A percentile compares a stretch with the other conserved stretches of the same genome.
Evolutionary conservation across 495 filamentous ascomycete genomes (phyloP).

Genomic region (Neurospora sp.): DNA sequence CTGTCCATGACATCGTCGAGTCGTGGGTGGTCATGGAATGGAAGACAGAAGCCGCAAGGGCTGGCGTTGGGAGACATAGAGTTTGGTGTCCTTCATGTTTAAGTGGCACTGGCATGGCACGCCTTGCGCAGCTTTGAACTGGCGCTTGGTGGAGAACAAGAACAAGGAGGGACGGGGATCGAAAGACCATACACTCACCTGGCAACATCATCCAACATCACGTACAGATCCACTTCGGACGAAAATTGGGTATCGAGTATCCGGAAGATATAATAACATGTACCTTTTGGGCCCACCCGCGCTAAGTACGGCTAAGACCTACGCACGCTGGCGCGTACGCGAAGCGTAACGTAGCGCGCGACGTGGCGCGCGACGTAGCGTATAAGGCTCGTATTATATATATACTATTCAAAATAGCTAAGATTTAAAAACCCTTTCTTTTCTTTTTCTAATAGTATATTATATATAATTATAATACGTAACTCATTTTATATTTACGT

Average conservation of each 20-base stretch:
- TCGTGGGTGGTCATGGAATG: background rate
- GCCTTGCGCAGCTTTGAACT: background rate
- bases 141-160: background rate
- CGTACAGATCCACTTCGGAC: background rate
- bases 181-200: background rate
- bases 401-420: no score
- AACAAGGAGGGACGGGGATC: background rate
- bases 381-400: no score
- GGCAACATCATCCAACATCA: background rate
- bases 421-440: no score
- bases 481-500: no score
- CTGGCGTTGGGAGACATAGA: background rate
- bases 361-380: no score
- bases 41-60: background rate
- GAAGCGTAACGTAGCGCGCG: no score
- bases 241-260: background rate
- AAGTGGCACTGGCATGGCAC: background rate
- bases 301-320: no score
- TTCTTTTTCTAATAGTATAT: no score
- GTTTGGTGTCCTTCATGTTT: background rate
- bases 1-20: background rate
- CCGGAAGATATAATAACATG: no score
- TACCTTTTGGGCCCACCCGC: no score
- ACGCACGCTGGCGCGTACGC: no score
- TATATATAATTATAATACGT: no score